Percentiles rank a stretch among this genome's conserved stretches.
Evolutionary conservation across 345 rosid genomes (phyloP).

Genomic region (Excoecaria cochinchinensis): DNA sequence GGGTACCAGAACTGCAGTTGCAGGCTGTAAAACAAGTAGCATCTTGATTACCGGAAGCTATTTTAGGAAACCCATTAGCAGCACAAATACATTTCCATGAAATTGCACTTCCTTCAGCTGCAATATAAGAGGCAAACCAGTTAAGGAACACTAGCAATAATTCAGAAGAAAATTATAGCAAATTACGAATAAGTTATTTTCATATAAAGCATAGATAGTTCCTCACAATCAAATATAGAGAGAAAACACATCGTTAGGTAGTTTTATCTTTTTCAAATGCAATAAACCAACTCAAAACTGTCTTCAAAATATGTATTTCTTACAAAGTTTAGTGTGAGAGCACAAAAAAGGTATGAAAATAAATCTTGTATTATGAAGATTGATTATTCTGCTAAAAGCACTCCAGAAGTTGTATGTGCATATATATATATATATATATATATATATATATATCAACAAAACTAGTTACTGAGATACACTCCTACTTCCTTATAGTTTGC

Average conservation of each 20-base stretch:
- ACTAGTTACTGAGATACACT: not conserved
- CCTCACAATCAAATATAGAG: not conserved
- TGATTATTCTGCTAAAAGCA: too few species aligned
- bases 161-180: not conserved
- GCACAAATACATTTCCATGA: constrained; percentile 76
- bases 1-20: constrained; percentile 84
- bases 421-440: too few species aligned
- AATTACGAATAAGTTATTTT: not conserved
- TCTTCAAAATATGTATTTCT: not conserved
- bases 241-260: not conserved
- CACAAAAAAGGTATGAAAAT: too few species aligned
- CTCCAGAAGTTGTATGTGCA: too few species aligned
- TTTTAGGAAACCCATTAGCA: constrained; percentile 69
- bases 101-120: constrained; percentile 42
- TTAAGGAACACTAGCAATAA: constrained; percentile 3
- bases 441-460: too few species aligned
- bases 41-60: constrained; percentile 40
- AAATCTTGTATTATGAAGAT: too few species aligned
- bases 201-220: not conserved
- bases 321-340: too few species aligned
- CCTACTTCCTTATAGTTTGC: not conserved
- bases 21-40: constrained; percentile 73
- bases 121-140: constrained; percentile 17
- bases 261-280: not conserved
- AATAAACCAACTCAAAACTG: too few species aligned